Evolutionary conservation across 352 stramenopile species (phyloP).

Genomic region (Phytophthora fragariae): DNA sequence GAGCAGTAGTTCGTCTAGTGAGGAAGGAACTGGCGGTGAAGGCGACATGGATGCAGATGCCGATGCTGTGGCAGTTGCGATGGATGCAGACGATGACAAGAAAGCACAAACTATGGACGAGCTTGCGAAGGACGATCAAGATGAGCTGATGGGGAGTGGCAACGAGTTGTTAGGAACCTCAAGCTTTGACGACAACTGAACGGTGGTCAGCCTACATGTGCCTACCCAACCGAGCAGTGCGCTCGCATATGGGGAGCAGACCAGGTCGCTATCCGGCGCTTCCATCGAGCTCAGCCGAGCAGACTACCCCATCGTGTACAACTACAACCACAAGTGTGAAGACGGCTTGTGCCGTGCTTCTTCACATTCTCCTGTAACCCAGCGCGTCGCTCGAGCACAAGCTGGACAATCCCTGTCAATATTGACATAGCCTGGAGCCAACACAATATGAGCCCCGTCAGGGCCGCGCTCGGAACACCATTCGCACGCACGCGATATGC

Average conservation of each 20-base stretch:
- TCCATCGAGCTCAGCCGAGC: constrained; percentile 18
- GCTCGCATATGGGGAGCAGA: constrained; percentile 3
- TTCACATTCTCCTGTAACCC: constrained; percentile 18
- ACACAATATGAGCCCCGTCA: constrained; percentile 19
- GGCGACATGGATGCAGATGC: constrained; percentile 32
- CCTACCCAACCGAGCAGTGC: neutral
- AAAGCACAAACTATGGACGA: constrained; percentile 24
- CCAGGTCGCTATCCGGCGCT: constrained; percentile 3
- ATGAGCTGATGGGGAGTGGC: constrained; percentile 79
- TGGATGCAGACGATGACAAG: constrained; percentile 46
- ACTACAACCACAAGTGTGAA: constrained; percentile 31
- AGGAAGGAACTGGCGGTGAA: constrained; percentile 49
- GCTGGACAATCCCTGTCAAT: constrained; percentile 27
- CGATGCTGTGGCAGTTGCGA: constrained; percentile 40
- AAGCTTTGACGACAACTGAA: constrained; percentile 68
- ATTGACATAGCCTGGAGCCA: constrained; percentile 26
- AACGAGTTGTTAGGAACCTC: constrained; percentile 72
- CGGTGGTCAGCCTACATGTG: constrained; percentile 10
- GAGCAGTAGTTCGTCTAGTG: constrained; percentile 62
- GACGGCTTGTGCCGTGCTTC: constrained; percentile 14
- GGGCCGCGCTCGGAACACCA: constrained; percentile 7
- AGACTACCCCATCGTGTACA: constrained; percentile 39
- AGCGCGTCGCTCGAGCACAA: constrained; percentile 15
- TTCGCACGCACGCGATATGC: constrained; percentile 16
- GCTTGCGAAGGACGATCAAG: constrained; percentile 61